Percentiles rank a stretch among this genome's conserved stretches.
phyloP scores from a whole-genome alignment of 116 monocot species.

The Iris pallida region DNA sequence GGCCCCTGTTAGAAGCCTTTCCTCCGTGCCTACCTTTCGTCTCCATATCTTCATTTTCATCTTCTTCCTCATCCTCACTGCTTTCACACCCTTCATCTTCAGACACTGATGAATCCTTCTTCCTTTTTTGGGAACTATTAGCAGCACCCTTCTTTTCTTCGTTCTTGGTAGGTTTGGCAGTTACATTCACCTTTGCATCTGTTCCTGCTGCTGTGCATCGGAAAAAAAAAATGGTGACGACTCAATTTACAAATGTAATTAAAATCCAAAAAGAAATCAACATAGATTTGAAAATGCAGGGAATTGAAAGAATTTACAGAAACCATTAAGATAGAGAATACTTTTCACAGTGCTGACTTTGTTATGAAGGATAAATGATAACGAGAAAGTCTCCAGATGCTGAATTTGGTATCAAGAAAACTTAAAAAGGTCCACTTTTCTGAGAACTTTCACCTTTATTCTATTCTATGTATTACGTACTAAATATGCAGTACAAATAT shows the following conservation, averaged over 20 bases:
- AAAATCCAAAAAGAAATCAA: too few species aligned
- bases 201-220: neutral
- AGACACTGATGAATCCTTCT: slow-evolving; percentile 26
- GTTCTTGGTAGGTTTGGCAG: slow-evolving; percentile 1
- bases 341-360: too few species aligned
- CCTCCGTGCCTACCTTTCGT: slow-evolving; percentile 20
- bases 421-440: too few species aligned
- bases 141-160: slow-evolving; percentile 9
- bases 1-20: slow-evolving; percentile 23
- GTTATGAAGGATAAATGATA: too few species aligned
- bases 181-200: slow-evolving; percentile 14
- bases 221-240: neutral
- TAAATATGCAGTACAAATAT: too few species aligned
- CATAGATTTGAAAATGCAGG: too few species aligned
- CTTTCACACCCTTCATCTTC: slow-evolving; percentile 22
- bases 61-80: slow-evolving; percentile 24
- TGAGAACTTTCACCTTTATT: too few species aligned
- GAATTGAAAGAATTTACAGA: too few species aligned
- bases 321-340: neutral
- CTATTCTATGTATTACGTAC: too few species aligned
- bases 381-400: too few species aligned
- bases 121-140: slow-evolving; percentile 15
- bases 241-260: neutral
- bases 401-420: too few species aligned
- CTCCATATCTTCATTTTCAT: neutral